Evolutionary conservation across 352 stramenopile species (phyloP).

Genomic region (Pythium phragmiticola): DNA sequence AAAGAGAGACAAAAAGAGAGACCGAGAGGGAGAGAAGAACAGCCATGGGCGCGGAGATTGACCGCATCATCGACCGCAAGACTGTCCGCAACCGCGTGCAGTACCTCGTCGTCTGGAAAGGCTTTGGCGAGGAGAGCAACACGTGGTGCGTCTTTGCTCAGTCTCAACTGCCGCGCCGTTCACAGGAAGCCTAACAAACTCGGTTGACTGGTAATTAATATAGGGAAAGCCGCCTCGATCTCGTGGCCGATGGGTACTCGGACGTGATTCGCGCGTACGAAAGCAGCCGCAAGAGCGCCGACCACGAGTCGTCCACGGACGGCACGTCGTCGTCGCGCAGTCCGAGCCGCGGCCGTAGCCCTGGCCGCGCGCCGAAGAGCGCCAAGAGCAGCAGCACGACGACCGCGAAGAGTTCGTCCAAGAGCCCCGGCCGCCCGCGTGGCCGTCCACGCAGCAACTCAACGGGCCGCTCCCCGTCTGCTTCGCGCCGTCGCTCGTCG

Average conservation of each 20-base stretch:
- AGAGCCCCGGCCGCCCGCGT: slow-evolving; percentile 35
- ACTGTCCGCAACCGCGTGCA: slow-evolving; percentile 77
- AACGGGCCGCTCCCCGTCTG: slow-evolving; percentile 38
- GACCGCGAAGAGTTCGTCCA: slow-evolving; percentile 19
- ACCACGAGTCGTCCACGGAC: slow-evolving; percentile 18
- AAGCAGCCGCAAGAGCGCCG: slow-evolving; percentile 60
- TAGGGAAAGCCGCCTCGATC: slow-evolving; percentile 83
- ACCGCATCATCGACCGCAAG: slow-evolving; percentile 82
- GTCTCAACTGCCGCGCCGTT: not conserved
- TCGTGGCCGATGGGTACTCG: slow-evolving; percentile 75
- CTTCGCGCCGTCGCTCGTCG: slow-evolving; percentile 26
- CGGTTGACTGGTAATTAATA: not conserved
- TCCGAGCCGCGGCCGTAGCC: slow-evolving; percentile 45
- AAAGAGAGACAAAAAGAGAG: slow-evolving; percentile 6
- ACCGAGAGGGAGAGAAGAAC: slow-evolving; percentile 3
- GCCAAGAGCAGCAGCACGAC: slow-evolving; percentile 23
- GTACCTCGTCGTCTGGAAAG: slow-evolving; percentile 81
- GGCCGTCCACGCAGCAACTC: slow-evolving; percentile 68
- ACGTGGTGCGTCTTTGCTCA: slow-evolving; percentile 46
- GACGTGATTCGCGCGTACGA: slow-evolving; percentile 71
- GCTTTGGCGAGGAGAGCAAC: slow-evolving; percentile 80
- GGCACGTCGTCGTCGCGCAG: slow-evolving; percentile 33
- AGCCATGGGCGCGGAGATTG: slow-evolving; percentile 63
- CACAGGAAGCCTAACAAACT: too few relatives aligned
- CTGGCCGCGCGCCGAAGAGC: slow-evolving; percentile 30